Evolutionary conservation across 2,329 filamentous ascomycete species (phyloP).

Genomic region (Truncatella angustata): DNA sequence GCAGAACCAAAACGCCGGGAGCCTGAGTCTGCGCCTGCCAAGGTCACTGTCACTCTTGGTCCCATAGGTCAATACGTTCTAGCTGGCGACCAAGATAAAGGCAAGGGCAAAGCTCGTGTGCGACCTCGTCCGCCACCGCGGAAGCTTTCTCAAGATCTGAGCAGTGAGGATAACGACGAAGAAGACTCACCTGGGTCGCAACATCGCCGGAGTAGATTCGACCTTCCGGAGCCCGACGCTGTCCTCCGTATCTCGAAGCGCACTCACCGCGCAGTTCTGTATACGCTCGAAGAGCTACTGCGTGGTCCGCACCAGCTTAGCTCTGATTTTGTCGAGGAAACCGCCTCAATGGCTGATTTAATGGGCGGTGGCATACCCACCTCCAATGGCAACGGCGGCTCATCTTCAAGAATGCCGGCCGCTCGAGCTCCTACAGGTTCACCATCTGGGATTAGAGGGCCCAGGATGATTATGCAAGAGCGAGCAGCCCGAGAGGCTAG

Average conservation of each 20-base stretch:
- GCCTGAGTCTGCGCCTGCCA: conserved; percentile 25
- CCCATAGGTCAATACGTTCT: conserved; percentile 37
- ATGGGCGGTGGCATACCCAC: conserved; percentile 50
- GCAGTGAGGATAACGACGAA: conserved; percentile 40
- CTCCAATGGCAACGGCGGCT: conserved; percentile 53
- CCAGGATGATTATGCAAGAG: conserved; percentile 88
- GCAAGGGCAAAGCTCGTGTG: conserved; percentile 17
- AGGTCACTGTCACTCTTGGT: conserved; percentile 46
- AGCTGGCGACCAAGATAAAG: conserved; percentile 28
- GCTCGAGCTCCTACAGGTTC: conserved; percentile 52
- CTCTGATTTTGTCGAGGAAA: conserved; percentile 79
- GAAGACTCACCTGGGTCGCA: conserved; percentile 33
- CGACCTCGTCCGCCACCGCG: conserved; percentile 27
- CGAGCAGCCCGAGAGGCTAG: conserved; percentile 74
- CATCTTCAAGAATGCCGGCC: conserved; percentile 44
- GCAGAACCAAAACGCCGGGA: conserved; percentile 26
- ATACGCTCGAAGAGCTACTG: conserved; percentile 86
- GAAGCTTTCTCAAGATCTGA: conserved; percentile 48
- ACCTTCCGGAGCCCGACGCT: conserved; percentile 41
- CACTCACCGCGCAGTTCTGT: conserved; percentile 88
- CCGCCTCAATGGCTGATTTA: conserved; percentile 89
- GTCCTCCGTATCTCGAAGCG: conserved; percentile 71
- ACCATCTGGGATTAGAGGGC: conserved; percentile 71
- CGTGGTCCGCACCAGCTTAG: conserved; percentile 81
- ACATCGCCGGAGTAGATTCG: conserved; percentile 25